Evolutionary conservation across 148 eudicot genomes (phyloP), one percentile per base, ranked within the genome.

Genomic region (Fagopyrum tataricum): DNA sequence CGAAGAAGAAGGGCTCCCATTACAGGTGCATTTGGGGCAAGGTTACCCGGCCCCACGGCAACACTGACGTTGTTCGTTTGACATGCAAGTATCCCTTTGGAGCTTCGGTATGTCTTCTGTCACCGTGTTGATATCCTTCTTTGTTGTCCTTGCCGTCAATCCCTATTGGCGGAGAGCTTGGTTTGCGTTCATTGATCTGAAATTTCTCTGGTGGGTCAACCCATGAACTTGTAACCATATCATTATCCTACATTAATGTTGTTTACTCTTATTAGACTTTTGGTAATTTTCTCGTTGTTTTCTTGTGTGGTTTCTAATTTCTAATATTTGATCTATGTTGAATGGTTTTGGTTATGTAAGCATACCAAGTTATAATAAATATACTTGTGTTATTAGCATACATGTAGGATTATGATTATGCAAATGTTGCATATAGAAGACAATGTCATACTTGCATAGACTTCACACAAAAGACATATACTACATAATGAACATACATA

Each of bases 1-100:
- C 76, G 12, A 86, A 86, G 89, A 76, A 76, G 78, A 61, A 78
- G 14, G 87, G 87, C 17, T 79, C 89, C 15, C 83, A 86, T 47
- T 86, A 83, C 71, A 81, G 89, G 7, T 86, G 89, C 82, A 86
- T 86, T 76, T 86, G 89, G 89, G 89, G 89, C 1, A 86, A 86
- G 68, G 87, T 86, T 8, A 47, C 53, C 2, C 80, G 89, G 73
- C 89, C 89, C 44, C 89, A 86, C 23, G 89, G 89, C n/a, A 86
- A 86, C 89, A 83, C 76, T 41, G 89, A 87, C 40, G 79, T 86
- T 44, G 89, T 86, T 14, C 81, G 89, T 4, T 47, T 47, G 51
- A 47, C 51, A 47, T 47, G 51, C 14, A 7, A 11, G 51, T 47
- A 7, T 47, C 13, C 13, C 51, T 47, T 9, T 47, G 51, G 51